A percentile compares a stretch with the other conserved stretches of the same genome.
phyloP scores from a whole-genome alignment of 495 filamentous ascomycete genomes.

The Cetradonia linearis region DNA sequence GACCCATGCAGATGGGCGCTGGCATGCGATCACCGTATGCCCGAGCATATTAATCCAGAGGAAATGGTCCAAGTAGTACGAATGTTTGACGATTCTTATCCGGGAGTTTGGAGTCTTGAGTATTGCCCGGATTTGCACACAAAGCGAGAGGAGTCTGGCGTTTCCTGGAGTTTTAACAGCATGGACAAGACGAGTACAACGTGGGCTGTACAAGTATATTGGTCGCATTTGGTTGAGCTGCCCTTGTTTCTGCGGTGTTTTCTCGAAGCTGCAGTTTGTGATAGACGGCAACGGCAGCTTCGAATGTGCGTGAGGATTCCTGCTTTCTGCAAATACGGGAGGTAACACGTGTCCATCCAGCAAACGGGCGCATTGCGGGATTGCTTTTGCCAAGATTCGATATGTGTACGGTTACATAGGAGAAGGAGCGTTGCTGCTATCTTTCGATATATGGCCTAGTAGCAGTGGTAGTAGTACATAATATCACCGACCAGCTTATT shows the following conservation, averaged over 20 bases:
- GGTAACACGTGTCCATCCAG: too few relatives aligned
- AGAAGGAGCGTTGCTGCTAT: neutral
- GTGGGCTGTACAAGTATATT: neutral
- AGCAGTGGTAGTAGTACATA: neutral
- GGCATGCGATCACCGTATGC: constrained; percentile 3
- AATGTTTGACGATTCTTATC: neutral
- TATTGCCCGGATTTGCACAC: neutral
- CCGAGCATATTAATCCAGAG: neutral
- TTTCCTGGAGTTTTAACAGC: too few relatives aligned
- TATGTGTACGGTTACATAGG: neutral
- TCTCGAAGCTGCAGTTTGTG: neutral
- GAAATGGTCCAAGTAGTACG: neutral
- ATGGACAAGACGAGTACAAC: neutral
- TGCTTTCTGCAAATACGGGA: too few relatives aligned
- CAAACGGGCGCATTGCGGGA: too few relatives aligned
- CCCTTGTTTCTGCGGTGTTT: neutral
- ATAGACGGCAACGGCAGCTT: neutral
- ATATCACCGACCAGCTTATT: neutral
- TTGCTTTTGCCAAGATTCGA: neutral
- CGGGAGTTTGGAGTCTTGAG: neutral
- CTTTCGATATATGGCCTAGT: neutral
- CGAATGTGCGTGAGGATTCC: neutral
- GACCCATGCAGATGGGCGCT: neutral
- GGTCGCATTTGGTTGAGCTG: neutral
- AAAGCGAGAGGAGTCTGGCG: constrained; percentile 4